phyloP scores from a whole-genome alignment of 306 rosid genomes.

The Vigna mungo region DNA sequence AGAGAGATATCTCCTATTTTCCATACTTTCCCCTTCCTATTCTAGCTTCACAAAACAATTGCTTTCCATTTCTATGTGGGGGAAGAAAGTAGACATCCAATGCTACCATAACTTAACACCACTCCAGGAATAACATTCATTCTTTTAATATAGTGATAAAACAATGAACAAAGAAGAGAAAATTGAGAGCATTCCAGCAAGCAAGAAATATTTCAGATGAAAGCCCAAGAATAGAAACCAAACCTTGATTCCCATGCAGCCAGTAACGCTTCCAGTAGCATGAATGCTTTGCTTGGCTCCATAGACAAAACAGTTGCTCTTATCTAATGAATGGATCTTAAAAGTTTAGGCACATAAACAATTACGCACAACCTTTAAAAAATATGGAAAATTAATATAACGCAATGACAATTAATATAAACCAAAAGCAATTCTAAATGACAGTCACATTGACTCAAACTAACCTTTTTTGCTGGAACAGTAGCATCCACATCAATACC shows the following conservation, averaged over 20 bases:
- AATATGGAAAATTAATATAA: slow-evolving; percentile 10
- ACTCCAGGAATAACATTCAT: slow-evolving; percentile 22
- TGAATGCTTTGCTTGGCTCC: slow-evolving; percentile 64
- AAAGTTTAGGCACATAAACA: slow-evolving; percentile 41
- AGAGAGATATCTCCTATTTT: not conserved
- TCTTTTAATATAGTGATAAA: slow-evolving; percentile 23
- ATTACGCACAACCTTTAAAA: slow-evolving; percentile 27
- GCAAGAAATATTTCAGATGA: slow-evolving; percentile 38
- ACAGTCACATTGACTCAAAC: slow-evolving; percentile 29
- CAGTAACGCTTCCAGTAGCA: slow-evolving; percentile 66
- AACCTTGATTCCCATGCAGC: slow-evolving; percentile 86
- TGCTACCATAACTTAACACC: slow-evolving; percentile 24
- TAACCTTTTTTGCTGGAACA: slow-evolving; percentile 71
- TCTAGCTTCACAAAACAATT: not conserved
- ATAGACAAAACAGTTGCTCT: slow-evolving; percentile 65
- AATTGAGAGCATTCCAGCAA: slow-evolving; percentile 32
- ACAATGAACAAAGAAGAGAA: slow-evolving; percentile 17
- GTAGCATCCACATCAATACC: slow-evolving; percentile 66
- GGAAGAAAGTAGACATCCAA: slow-evolving; percentile 9
- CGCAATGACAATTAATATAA: slow-evolving; percentile 5
- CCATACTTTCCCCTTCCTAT: not conserved
- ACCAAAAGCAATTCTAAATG: slow-evolving; percentile 7
- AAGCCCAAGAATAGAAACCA: slow-evolving; percentile 38
- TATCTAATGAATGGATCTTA: slow-evolving; percentile 58
- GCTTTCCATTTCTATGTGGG: slow-evolving; percentile 23